phyloP scores from a whole-genome alignment of 1,284 basidiomycete species.

The Irpex rosettiformis region DNA sequence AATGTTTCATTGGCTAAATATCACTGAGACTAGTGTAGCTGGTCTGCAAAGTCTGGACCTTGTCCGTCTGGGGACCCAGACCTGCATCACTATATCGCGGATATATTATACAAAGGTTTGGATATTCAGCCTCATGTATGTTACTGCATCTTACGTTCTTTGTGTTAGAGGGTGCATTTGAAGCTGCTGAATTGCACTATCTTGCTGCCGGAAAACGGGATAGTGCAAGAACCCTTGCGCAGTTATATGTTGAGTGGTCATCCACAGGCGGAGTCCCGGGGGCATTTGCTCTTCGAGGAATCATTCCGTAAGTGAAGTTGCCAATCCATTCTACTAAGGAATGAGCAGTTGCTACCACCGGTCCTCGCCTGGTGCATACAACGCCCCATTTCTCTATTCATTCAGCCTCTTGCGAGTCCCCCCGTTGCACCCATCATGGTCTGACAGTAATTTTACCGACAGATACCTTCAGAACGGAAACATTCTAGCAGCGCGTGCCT shows the following conservation, averaged over 20 bases:
- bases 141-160: slow-evolving; percentile 2
- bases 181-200: slow-evolving; percentile 75
- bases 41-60: slow-evolving; percentile 75
- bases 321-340: slow-evolving; percentile 4
- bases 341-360: not conserved
- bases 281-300: slow-evolving; percentile 78
- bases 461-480: slow-evolving; percentile 87
- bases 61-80: slow-evolving; percentile 83
- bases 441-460: slow-evolving; percentile 12
- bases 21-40: slow-evolving; percentile 41
- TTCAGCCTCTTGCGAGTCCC: not conserved
- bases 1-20: not conserved
- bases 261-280: slow-evolving; percentile 45
- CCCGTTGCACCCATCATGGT: not conserved
- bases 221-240: slow-evolving; percentile 80
- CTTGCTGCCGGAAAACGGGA: slow-evolving; percentile 84
- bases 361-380: not conserved
- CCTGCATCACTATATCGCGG: slow-evolving; percentile 85
- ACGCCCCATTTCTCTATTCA: not conserved
- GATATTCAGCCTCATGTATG: not conserved
- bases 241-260: slow-evolving; percentile 83
- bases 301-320: slow-evolving; percentile 64
- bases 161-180: slow-evolving; percentile 65
- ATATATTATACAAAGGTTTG: slow-evolving; percentile 83
- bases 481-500: slow-evolving; percentile 81